These are phyloP conservation scores for Pilasporangium apinafurcum DNA, from an alignment of 352 stramenopile species.

Conservation along the genomic window DNA sequence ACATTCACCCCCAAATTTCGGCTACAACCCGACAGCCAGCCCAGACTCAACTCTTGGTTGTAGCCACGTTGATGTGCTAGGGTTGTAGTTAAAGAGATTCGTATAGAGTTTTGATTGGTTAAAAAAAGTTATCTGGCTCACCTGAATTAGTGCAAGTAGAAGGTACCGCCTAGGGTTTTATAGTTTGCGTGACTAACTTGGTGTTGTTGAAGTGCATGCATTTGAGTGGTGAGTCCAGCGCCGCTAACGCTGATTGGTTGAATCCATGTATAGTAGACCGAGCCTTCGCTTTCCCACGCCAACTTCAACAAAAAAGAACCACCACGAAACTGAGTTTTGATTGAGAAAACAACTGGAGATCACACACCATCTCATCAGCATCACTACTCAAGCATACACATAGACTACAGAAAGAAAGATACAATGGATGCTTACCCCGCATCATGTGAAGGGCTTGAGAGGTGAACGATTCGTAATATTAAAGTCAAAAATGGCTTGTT, in stretches of 20 bases:
- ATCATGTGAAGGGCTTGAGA: no score
- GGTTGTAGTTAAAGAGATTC: no score
- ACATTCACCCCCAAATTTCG: conserved; percentile 1
- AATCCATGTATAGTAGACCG: not conserved
- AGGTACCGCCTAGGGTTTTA: conserved; percentile 8
- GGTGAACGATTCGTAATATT: not conserved
- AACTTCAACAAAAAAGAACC: conserved; percentile 32
- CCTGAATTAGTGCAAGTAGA: conserved; percentile 6
- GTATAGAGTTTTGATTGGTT: conserved; percentile 4
- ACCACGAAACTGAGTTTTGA: not conserved
- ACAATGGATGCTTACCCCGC: no score
- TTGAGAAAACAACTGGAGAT: conserved; percentile 10
- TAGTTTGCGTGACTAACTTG: conserved; percentile 4
- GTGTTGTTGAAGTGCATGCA: conserved; percentile 43
- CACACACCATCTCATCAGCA: not conserved
- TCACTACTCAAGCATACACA: not conserved
- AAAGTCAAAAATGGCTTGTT: no score
- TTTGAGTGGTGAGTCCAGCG: conserved; percentile 11
- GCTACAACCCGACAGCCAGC: no score
- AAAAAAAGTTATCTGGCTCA: conserved; percentile 2
- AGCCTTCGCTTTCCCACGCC: not conserved
- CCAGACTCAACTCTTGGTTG: no score
- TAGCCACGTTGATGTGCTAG: no score
- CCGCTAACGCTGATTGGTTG: not conserved
- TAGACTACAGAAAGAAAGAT: no score